Conservation (phyloP, 2,329 filamentous ascomycete species). For the Penicillium verrucosum region DNA sequence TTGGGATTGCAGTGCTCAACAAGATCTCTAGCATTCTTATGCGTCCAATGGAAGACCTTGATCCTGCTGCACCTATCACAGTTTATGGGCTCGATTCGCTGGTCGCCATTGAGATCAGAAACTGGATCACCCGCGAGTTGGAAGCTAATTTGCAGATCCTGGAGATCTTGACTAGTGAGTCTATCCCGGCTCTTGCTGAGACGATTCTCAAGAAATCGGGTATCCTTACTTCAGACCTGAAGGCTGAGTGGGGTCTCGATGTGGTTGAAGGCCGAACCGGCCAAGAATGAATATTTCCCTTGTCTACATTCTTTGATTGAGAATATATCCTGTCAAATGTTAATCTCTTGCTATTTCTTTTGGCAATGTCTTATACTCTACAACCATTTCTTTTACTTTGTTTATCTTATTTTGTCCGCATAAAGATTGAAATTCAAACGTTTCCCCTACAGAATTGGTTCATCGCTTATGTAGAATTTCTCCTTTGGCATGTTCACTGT, state of each 20-base stretch:
- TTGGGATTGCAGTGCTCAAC: conserved; percentile 10
- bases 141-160: conserved; percentile 25
- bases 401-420: not conserved
- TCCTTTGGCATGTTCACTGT: too few relatives aligned
- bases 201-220: conserved; percentile 25
- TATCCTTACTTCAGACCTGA: conserved; percentile 14
- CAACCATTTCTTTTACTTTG: not conserved
- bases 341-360: not conserved
- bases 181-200: conserved; percentile 20
- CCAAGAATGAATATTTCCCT: not conserved
- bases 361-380: conserved; percentile 1
- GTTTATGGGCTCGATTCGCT: conserved; percentile 31
- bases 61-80: conserved; percentile 15
- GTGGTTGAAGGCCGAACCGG: conserved; percentile 2
- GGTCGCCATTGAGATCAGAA: conserved; percentile 31
- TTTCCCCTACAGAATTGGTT: not conserved
- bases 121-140: conserved; percentile 27
- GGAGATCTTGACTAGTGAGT: conserved; percentile 26
- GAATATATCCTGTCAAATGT: not conserved
- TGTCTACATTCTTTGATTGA: not conserved
- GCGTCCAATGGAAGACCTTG: conserved; percentile 22
- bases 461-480: not conserved
- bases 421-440: not conserved
- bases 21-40: conserved; percentile 24
- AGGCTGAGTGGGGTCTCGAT: conserved; percentile 18